Base-by-base conservation (phyloP, 2,329 filamentous ascomycete species). In the Intubia oerlemansii region DNA sequence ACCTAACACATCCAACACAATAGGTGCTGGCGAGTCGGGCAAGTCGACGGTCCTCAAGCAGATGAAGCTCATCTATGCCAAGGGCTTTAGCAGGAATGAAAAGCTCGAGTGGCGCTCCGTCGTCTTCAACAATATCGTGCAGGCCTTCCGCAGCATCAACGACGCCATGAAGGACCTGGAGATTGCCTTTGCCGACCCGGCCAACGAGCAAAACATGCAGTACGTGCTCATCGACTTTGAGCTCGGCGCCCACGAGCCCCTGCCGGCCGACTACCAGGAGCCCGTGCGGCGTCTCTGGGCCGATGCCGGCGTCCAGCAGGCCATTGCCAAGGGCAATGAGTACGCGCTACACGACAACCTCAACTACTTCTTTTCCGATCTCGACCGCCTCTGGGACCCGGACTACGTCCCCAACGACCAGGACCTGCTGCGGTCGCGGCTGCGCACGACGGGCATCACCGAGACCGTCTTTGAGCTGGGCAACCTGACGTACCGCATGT, bases 1-100 rank as follows among this genome's bases (percentile, higher is more conserved):
- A 2, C 5, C 14, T 10, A 11, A 14, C 15, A 24, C 10, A 11
- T 2, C 4, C 13, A 30, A 93, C 84, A 8, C 8, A n/a, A 21
- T 21, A 21, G 19, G 85, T 50, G 85, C 85, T 43, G 85, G 85
- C 46, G 85, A 95, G 54, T 88, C 77, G 34, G 80, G 85, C 39
- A 95, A 95, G 54, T 93, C 85, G 7, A 95, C 85, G 2, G 84
- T 95, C 34, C 67, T 95, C 39, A 95, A 95, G 58, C 85, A 95
- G 60, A 95, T 98, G 88, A 85, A 85, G 50, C 72, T 98, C 51
- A 93, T 98, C 42, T 88, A 95, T 50, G 72, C 81, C 10, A 73
- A 82, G 50, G 85, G 88, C 28, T 95, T 95, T 56, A 80, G 71
- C 44, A 77, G 79, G 43, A 71, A 68, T 38, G 88, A 95, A 51